These are phyloP conservation scores for Crotalaria pallida DNA, from an alignment of 306 rosid genomes.

Conservation along the genomic window DNA sequence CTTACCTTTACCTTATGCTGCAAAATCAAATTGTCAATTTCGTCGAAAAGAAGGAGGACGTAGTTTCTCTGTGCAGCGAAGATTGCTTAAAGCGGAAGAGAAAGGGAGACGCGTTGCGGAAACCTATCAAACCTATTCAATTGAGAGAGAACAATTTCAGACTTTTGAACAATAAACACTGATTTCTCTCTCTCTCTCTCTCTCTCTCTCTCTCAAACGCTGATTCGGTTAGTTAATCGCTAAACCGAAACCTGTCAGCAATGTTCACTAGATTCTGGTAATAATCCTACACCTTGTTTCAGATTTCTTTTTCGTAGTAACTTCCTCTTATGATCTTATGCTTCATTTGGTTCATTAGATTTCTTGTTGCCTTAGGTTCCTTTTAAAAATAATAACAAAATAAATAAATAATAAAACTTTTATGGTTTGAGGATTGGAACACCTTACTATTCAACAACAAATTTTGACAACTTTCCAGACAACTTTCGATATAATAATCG, in stretches of 20 bases:
- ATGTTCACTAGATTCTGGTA: slow-evolving; percentile 74
- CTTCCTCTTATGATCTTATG: neutral
- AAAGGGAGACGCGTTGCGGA: neutral
- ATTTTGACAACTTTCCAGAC: no score
- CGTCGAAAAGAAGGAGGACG: neutral
- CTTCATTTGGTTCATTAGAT: neutral
- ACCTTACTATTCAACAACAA: no score
- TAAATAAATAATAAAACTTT: no score
- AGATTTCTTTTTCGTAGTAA: neutral
- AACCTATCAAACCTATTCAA: neutral
- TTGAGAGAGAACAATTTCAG: neutral
- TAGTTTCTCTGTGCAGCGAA: neutral
- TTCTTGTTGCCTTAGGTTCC: no score
- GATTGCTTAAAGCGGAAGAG: neutral
- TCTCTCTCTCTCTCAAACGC: neutral
- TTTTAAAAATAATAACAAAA: no score
- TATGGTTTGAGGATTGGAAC: no score
- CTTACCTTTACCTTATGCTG: no score
- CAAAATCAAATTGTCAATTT: no score
- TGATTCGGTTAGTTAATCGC: neutral
- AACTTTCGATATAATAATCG: no score
- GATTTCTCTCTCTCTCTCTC: neutral
- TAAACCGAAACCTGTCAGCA: slow-evolving; percentile 2
- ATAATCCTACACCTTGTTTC: neutral
- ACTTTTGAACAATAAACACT: neutral